Percentiles rank a stretch among this genome's conserved stretches.
Evolutionary conservation across 2,329 filamentous ascomycete genomes (phyloP).

Genomic region (Sporothrix humicola): DNA sequence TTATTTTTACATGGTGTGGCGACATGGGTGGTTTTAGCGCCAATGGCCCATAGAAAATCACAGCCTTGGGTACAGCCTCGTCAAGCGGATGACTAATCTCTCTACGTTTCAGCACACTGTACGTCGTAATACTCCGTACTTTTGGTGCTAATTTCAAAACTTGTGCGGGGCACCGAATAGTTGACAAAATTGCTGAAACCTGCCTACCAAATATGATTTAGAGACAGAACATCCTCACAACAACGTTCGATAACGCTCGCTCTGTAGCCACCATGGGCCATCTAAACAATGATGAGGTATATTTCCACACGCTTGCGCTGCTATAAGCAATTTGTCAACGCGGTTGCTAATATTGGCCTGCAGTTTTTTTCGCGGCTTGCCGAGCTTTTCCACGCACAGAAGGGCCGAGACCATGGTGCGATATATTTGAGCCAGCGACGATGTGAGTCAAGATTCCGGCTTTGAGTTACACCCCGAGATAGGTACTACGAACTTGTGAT

Average conservation of each 20-base stretch:
- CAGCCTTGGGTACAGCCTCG: slow-evolving; percentile 27
- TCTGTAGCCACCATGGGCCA: slow-evolving; percentile 42
- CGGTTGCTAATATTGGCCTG: not conserved
- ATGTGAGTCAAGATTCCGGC: slow-evolving; percentile 55
- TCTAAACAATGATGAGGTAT: slow-evolving; percentile 51
- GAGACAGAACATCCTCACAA: not conserved
- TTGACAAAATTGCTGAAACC: too few species aligned
- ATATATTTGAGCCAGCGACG: slow-evolving; percentile 79
- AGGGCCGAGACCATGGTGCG: slow-evolving; percentile 73
- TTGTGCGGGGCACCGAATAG: not conserved
- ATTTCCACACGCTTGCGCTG: not conserved
- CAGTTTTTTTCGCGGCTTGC: slow-evolving; percentile 76
- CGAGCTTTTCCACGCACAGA: slow-evolving; percentile 70
- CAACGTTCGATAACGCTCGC: too few species aligned
- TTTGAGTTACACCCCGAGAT: too few species aligned
- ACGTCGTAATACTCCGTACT: not conserved
- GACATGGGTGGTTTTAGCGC: not conserved
- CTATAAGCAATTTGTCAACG: not conserved
- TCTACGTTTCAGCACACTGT: not conserved
- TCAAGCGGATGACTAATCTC: slow-evolving; percentile 30
- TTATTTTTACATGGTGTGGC: not conserved
- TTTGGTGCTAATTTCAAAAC: not conserved
- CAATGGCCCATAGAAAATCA: not conserved
- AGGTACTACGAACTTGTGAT: too few species aligned
- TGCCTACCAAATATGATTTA: not conserved